Base-by-base conservation (phyloP, 2,329 filamentous ascomycete genomes). In the Talaromyces sp. region DNA sequence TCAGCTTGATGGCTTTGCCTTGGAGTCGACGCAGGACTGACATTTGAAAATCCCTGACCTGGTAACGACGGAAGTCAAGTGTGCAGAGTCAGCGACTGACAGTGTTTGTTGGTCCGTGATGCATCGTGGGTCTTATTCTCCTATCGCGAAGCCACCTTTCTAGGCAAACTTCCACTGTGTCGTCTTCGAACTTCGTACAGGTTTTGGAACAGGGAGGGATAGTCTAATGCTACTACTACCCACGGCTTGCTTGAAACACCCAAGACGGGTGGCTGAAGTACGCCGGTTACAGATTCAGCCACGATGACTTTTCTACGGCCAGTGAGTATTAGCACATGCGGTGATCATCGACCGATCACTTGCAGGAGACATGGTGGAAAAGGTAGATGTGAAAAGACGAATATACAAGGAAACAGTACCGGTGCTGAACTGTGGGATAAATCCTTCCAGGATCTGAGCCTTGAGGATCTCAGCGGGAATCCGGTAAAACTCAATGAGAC, bases 191-290 rank as follows among this genome's bases (percentile, higher is more conserved):
- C 21, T 48, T 28, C 44, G 12, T 48, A 25, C 21, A 46, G 42
- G 21, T 5, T n/a, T 18, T 21, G 1, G 40, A 11, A 23, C 9
- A 23, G 18, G 42, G 5, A 23, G 2, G 6, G 12, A 23, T 40
- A n/a, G 33, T 40, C 54, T 58, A n/a, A 42, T 57, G 31, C 37
- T 58, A 42, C 37, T 58, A 58, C 37, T 2, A 52, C 48, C 25
- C 28, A 50, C 16, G 7, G 16, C 46, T 50, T 50, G 25, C 14
- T 50, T 31, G 46, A 50, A 50, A 31, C 44, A 23, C 7, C 14
- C 54, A 28, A 57, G 35, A 18, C 55, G 55, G 55, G 55, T 58
- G 39, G 39, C 55, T 58, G 55, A 58, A 58, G 18, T 12, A 40
- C 1, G 54, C 28, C n/a, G 54, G 54, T 57, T 25, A 42, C 35